Evolutionary conservation across 2,329 filamentous ascomycete species (phyloP).

Genomic region (Stromatinia cepivora): DNA sequence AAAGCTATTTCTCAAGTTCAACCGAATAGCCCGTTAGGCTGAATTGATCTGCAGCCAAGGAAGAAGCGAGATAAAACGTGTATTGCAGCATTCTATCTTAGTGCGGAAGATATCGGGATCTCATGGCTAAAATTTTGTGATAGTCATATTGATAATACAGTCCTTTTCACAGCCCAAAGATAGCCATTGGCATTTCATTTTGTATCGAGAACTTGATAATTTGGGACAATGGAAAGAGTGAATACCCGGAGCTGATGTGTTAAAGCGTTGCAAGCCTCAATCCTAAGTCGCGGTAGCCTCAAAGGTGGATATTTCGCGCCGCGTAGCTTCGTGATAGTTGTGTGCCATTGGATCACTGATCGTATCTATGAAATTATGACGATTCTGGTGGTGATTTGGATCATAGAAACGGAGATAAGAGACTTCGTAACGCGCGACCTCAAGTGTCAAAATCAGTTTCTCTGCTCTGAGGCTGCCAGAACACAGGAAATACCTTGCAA

Average conservation of each 20-base stretch:
- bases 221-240: too few relatives aligned
- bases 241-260: neutral
- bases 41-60: constrained; percentile 10
- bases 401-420: neutral
- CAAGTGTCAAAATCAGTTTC: neutral
- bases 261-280: neutral
- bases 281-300: neutral
- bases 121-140: neutral
- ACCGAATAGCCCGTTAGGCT: neutral
- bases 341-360: neutral
- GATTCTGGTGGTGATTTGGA: too few relatives aligned
- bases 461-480: neutral
- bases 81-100: neutral
- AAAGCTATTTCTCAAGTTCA: neutral
- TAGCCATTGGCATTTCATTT: neutral
- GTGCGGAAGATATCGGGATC: too few relatives aligned
- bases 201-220: neutral
- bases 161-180: neutral
- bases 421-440: neutral
- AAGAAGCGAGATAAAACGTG: neutral
- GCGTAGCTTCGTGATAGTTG: neutral
- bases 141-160: neutral
- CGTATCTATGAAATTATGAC: neutral
- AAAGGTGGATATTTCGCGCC: neutral
- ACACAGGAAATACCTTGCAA: neutral